Evolutionary conservation across 768 basidiomycete species (phyloP).

Genomic region (Butyriboletus loyo): DNA sequence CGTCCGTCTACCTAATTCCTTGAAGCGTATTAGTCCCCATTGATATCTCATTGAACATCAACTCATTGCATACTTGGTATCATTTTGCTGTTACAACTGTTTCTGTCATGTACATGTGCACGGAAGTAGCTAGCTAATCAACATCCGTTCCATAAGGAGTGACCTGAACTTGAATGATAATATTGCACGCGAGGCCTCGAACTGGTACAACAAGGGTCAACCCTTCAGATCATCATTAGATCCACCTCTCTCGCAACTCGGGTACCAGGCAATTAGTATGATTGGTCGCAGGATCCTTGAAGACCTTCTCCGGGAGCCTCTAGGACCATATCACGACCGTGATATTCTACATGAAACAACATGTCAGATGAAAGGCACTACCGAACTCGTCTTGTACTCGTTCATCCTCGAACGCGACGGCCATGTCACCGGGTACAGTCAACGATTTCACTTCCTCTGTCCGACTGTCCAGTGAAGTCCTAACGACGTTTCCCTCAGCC

Average conservation of each 20-base stretch:
- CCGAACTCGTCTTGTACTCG: conserved; percentile 25
- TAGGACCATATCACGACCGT: conserved; percentile 31
- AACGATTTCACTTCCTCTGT: neutral
- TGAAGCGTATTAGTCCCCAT: conserved; percentile 18
- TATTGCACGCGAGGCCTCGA: no score
- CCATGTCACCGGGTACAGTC: conserved; percentile 24
- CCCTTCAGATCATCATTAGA: neutral
- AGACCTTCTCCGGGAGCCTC: conserved; percentile 25
- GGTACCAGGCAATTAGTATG: conserved; percentile 7
- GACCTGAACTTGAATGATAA: conserved; percentile 3
- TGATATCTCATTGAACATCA: conserved; percentile 26
- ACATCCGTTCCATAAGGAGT: neutral
- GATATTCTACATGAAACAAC: conserved; percentile 19
- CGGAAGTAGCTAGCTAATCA: conserved; percentile 24
- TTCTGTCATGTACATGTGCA: conserved; percentile 27
- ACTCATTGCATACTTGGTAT: conserved; percentile 28
- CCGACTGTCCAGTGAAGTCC: neutral
- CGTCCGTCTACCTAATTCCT: conserved; percentile 27
- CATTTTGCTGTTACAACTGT: conserved; percentile 28
- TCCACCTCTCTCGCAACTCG: neutral
- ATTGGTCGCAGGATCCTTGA: conserved; percentile 15
- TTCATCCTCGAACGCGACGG: conserved; percentile 29
- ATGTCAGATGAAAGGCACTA: conserved; percentile 15
- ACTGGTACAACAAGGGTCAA: no score
- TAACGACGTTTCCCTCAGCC: conserved; percentile 28